Base-by-base conservation (phyloP, 371 early-diverging fungal genomes). In the Rhizopus arrhizus region DNA sequence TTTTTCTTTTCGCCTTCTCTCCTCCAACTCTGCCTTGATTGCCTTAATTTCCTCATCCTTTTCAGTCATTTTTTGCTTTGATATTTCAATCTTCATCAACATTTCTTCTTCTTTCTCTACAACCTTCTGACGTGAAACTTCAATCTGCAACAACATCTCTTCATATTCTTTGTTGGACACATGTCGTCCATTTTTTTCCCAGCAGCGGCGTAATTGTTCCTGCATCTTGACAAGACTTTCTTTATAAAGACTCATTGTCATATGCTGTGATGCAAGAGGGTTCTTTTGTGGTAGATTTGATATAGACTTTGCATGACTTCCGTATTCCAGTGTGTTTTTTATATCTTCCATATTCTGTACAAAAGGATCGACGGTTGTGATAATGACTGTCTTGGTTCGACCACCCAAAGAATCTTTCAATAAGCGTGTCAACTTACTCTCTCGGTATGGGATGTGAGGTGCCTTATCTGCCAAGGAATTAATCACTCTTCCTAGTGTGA, bases 341-440 rank as follows among this genome's bases (percentile, higher is more conserved):
- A 96, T 89, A 61, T 98, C 99, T 38, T 95, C 95, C 32, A 92
- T 68, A 59, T 88, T 89, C 38, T 77, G 78, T 46, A 78, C 78
- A 0, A 88, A 85, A 0, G 95, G 95, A 4, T 93, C 91, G 34
- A 97, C 88, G n/a, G 91, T 93, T 5, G 97, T 98, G 50, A 98
- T 93, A 65, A 98, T 95, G 58, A 95, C 91, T 1, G 97, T 95
- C 65, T 96, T 94, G 11, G 97, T 94, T 28, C 87, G 76, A 0
- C 98, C 98, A 57, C 95, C 95, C 1, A 99, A 83, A 1, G 98
- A 96, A 70, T 95, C 95, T 74, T 97, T 94, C n/a, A 99, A 70
- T 0, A 99, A 70, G 8, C 97, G 73, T 0, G 99, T 99, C 33
- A 99, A 78, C 68, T 97, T 98, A 66, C 95, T 95, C 67, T 97